These are phyloP conservation scores for Malus asiatica DNA, from an alignment of 306 rosid species.

Conservation along the genomic window DNA sequence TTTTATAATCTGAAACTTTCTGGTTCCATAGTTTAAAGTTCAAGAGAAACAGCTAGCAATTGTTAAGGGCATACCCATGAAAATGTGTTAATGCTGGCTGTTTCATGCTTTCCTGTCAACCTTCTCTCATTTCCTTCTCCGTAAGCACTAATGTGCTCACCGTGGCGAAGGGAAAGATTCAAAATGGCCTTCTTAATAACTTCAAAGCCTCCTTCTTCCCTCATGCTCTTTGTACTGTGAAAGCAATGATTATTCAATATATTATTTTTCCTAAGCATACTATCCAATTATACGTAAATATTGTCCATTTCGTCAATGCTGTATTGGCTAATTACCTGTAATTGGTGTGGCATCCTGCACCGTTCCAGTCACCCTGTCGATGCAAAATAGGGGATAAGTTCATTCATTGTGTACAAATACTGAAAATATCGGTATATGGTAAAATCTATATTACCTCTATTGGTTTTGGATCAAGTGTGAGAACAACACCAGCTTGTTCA, in stretches of 20 bases:
- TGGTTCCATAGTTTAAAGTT: background rate
- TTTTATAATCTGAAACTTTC: no score
- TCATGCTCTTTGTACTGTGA: conserved; percentile 92
- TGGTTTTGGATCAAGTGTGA: conserved; percentile 95
- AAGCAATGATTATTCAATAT: conserved; percentile 14
- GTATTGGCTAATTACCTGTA: conserved; percentile 50
- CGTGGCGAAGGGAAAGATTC: conserved; percentile 92
- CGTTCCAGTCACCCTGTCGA: conserved; percentile 96
- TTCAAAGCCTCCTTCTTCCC: conserved; percentile 92
- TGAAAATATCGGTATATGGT: background rate
- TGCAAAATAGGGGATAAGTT: conserved; percentile 9
- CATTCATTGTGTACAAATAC: conserved; percentile 1
- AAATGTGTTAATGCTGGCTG: conserved; percentile 76
- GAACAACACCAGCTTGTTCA: conserved; percentile 96
- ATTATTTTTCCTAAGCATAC: background rate
- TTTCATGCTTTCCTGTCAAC: conserved; percentile 98
- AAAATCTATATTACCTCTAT: conserved; percentile 53
- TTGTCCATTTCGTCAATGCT: conserved; percentile 3
- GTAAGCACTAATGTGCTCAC: conserved; percentile 76
- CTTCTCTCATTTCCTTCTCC: conserved; percentile 99
- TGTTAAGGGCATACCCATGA: conserved; percentile 69
- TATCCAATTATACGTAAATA: background rate
- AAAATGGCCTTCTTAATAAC: conserved; percentile 88
- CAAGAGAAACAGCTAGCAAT: conserved; percentile 7
- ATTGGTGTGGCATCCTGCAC: conserved; percentile 99